Conservation (phyloP, 2,329 filamentous ascomycete genomes). For the Arthrobotrys musiformis region DNA sequence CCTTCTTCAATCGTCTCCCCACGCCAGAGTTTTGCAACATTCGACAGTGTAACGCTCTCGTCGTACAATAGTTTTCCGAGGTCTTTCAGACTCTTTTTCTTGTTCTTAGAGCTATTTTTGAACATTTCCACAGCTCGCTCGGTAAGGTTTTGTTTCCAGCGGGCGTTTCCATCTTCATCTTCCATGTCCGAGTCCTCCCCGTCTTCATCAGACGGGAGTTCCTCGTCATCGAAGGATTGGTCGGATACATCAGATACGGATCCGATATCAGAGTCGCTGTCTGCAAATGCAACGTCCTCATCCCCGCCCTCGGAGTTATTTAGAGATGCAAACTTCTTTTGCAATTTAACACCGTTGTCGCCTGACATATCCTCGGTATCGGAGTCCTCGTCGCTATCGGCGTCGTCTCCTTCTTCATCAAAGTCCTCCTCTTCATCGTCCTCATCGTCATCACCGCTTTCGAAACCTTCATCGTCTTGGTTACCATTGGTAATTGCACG, state of each 20-base stretch:
- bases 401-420: slow-evolving; percentile 68
- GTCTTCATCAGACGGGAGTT: slow-evolving; percentile 67
- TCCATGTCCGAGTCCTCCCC: slow-evolving; percentile 65
- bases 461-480: slow-evolving; percentile 65
- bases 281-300: slow-evolving; percentile 84
- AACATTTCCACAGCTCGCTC: slow-evolving; percentile 70
- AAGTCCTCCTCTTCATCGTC: slow-evolving; percentile 72
- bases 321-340: slow-evolving; percentile 62
- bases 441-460: slow-evolving; percentile 63
- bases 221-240: slow-evolving; percentile 58
- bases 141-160: slow-evolving; percentile 89
- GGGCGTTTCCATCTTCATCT: slow-evolving; percentile 67
- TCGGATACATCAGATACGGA: slow-evolving; percentile 75
- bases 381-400: slow-evolving; percentile 68
- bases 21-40: slow-evolving; percentile 83
- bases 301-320: slow-evolving; percentile 62
- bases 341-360: slow-evolving; percentile 61
- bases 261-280: slow-evolving; percentile 95
- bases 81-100: slow-evolving; percentile 66
- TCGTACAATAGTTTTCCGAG: slow-evolving; percentile 91
- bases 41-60: slow-evolving; percentile 76
- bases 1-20: slow-evolving; percentile 71
- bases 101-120: slow-evolving; percentile 31
- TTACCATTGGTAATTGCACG: slow-evolving; percentile 67
- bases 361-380: slow-evolving; percentile 62